Evolutionary conservation across 2,329 filamentous ascomycete genomes (phyloP), one percentile per base, ranked within the genome.

Genomic region (Thelonectria olida): DNA sequence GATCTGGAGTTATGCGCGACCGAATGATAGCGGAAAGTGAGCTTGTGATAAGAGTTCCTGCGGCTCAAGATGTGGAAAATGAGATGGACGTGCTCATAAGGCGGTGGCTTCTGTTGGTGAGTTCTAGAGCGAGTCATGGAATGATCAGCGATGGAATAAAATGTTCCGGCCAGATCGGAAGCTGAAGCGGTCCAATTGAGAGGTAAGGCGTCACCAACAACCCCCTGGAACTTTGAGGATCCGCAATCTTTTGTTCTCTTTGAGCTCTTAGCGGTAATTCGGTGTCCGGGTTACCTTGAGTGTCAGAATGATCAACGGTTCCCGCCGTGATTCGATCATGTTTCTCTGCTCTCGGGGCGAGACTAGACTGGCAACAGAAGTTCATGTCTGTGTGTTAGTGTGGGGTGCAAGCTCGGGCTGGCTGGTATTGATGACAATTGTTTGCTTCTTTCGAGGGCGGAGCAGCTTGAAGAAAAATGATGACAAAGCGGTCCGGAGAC

Each of bases 121-220:
- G 34, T 34, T 54, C 12, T 45, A 23, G 25, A 22, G 7, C 58
- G 58, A 55, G 58, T 52, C 52, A 60, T 54, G 41, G 15, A 20
- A 28, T 28, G 41, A 44, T 38, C 12, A 27, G 23, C 34, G 12
- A 47, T 22, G 34, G 23, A 17, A 55, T 51, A 22, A 31, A 20
- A 28, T 48, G 3, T 31, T 53, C n/a, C 23, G 31, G 52, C 31
- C 31, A 19, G 23, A 38, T 48, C 28, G 42, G 42, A 34, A 27
- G 31, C 25, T 28, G 44, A 39, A 19, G 41, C 23, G 27, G 20
- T 48, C 52, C 45, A 60, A 54, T 34, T 28, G 13, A 17, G 50
- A 39, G 25, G 17, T 15, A 17, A 44, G 28, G 25, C 42, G 23
- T 48, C 28, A 39, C 28, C 17, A 8, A n/a, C 8, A 25, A 28